Percentiles rank a stretch among this genome's conserved stretches.
Evolutionary conservation across 768 basidiomycete species (phyloP).

Genomic region (Leccinum longicurvipes): DNA sequence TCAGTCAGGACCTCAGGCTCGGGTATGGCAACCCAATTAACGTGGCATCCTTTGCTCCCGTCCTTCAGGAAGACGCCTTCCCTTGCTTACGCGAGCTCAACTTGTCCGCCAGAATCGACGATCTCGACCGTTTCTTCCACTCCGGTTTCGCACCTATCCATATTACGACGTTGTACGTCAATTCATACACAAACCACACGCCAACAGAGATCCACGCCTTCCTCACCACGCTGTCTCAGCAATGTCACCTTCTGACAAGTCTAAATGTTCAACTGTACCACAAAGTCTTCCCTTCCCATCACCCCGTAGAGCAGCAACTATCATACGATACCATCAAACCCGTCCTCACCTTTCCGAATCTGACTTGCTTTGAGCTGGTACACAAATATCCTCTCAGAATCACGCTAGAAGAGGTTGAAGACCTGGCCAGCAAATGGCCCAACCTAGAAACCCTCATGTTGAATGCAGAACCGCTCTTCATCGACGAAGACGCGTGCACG

Average conservation of each 20-base stretch:
- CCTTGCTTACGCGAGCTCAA: constrained; percentile 52
- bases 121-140: constrained; percentile 45
- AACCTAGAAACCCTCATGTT: constrained; percentile 42
- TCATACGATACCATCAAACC: constrained; percentile 37
- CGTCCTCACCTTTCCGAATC: constrained; percentile 29
- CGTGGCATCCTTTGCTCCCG: constrained; percentile 42
- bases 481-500: constrained; percentile 9
- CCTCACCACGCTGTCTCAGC: constrained; percentile 42
- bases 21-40: constrained; percentile 47
- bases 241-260: constrained; percentile 44
- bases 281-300: constrained; percentile 9
- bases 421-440: constrained; percentile 45
- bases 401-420: constrained; percentile 41
- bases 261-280: constrained; percentile 39
- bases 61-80: constrained; percentile 47
- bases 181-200: constrained; percentile 43
- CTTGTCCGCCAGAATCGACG: constrained; percentile 42
- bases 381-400: constrained; percentile 33
- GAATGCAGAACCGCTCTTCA: constrained; percentile 44
- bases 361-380: constrained; percentile 33
- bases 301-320: constrained; percentile 27
- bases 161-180: constrained; percentile 50
- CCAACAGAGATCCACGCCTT: constrained; percentile 42
- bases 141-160: constrained; percentile 44
- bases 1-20: constrained; percentile 47